phyloP scores from a whole-genome alignment of 2,329 filamentous ascomycete species.

The Fusarium kyushuense region DNA sequence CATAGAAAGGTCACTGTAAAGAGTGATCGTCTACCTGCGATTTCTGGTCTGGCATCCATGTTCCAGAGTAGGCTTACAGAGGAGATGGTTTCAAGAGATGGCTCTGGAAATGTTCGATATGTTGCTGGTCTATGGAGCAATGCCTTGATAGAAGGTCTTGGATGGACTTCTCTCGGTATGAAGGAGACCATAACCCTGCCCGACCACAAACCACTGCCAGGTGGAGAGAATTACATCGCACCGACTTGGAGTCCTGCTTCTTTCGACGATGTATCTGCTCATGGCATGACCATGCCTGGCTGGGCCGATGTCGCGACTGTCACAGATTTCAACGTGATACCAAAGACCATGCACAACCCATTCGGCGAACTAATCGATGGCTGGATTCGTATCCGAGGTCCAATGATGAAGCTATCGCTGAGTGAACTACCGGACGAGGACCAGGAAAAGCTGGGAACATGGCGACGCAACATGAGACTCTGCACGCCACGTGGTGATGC shows the following conservation, averaged over 20 bases:
- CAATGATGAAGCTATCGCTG: neutral
- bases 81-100: neutral
- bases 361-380: slow-evolving; percentile 16
- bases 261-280: neutral
- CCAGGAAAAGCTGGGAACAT: neutral
- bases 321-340: neutral
- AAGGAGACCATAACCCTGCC: neutral
- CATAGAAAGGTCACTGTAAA: neutral
- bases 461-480: slow-evolving; percentile 1
- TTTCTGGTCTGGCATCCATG: neutral
- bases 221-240: neutral
- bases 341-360: slow-evolving; percentile 14
- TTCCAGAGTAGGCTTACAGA: neutral
- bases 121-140: slow-evolving; percentile 9
- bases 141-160: neutral
- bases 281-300: neutral
- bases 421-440: neutral
- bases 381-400: neutral
- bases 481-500: slow-evolving; percentile 5
- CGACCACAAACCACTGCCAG: neutral
- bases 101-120: neutral
- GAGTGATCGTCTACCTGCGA: neutral
- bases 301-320: slow-evolving; percentile 14
- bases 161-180: neutral
- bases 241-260: slow-evolving; percentile 31